Evolutionary conservation across 2,329 filamentous ascomycete species (phyloP).

Genomic region (Huntiella savannae): DNA sequence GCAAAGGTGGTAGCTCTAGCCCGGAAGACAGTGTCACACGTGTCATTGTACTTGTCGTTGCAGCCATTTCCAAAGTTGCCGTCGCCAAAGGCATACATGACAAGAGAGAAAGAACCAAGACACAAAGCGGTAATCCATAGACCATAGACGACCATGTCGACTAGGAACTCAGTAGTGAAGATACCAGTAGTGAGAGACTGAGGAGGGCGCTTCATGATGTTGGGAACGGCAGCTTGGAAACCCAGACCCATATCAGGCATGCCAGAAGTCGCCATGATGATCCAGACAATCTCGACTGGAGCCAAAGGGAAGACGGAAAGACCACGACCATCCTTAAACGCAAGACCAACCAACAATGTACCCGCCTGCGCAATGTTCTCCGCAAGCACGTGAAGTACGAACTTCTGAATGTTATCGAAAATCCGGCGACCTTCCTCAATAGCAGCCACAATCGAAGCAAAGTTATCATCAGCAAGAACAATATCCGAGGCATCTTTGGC

Average conservation of each 20-base stretch:
- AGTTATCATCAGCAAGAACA: constrained; percentile 55
- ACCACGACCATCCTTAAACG: constrained; percentile 44
- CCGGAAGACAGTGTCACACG: constrained; percentile 47
- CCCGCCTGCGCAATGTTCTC: constrained; percentile 55
- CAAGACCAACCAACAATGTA: constrained; percentile 50
- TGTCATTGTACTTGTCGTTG: constrained; percentile 34
- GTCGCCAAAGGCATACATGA: constrained; percentile 43
- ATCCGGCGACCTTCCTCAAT: constrained; percentile 54
- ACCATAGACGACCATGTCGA: constrained; percentile 51
- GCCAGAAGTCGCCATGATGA: constrained; percentile 62
- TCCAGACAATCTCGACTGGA: constrained; percentile 63
- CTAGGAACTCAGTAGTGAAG: constrained; percentile 45
- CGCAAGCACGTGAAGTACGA: constrained; percentile 49
- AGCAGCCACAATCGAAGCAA: constrained; percentile 50
- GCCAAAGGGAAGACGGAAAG: constrained; percentile 56
- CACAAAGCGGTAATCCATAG: constrained; percentile 48
- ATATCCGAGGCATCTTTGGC: constrained; percentile 48
- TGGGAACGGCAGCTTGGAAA: constrained; percentile 49
- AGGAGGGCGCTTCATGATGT: constrained; percentile 50
- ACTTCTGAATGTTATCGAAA: constrained; percentile 61
- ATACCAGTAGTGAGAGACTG: constrained; percentile 42
- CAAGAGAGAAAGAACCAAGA: constrained; percentile 41
- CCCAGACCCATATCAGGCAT: constrained; percentile 62
- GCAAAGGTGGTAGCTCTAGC: constrained; percentile 57
- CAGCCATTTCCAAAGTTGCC: constrained; percentile 39